Evolutionary conservation across 352 stramenopile genomes (phyloP), one percentile per base, ranked within the genome.

Genomic region (Pythium biforme): DNA sequence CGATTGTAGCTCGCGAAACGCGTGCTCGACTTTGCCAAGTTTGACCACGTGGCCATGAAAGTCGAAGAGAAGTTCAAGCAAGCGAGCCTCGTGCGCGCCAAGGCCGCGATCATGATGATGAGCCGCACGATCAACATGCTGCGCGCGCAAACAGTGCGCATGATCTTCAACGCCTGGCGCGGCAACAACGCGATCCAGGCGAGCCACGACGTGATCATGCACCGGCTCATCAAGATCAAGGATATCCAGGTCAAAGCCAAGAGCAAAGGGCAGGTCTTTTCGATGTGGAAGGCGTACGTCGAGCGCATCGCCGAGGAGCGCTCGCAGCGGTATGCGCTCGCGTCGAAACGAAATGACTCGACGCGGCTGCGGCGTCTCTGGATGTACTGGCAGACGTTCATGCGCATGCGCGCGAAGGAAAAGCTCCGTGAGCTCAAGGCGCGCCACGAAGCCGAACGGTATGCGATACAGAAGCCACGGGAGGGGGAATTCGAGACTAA

Each of bases 101-200:
- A 87, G 40, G 75, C 81, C 10, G 81, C 82, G 12, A 92, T 92
- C 55, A 85, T 89, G 74, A 90, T 92, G 81, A 91, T 94, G 81
- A 90, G 76, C 25, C 73, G 82, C 41, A 91, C 81, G 10, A 77
- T 89, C 23, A 56, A 70, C 11, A 37, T 72, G 15, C 56, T 92
- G 17, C 76, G 78, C 2, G 75, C 77, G 34, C 79, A 89, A 43
- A 92, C 88, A 37, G 66, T 83, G 40, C 73, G 82, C n/a, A 90
- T 94, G 77, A 77, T 89, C 25, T 94, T 94, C 41, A 59, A 66
- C 1, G 85, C 82, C 3, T 94, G 85, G 85, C 87, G 86, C 27
- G 81, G 86, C 22, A 71, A 74, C n/a, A 89, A 89, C n/a, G 69
- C 72, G 0, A 70, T 77, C 19, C 70, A 66, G 7, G 47, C 59